Conservation (phyloP, 2,329 filamentous ascomycete genomes). For the Ascochyta pisi region DNA sequence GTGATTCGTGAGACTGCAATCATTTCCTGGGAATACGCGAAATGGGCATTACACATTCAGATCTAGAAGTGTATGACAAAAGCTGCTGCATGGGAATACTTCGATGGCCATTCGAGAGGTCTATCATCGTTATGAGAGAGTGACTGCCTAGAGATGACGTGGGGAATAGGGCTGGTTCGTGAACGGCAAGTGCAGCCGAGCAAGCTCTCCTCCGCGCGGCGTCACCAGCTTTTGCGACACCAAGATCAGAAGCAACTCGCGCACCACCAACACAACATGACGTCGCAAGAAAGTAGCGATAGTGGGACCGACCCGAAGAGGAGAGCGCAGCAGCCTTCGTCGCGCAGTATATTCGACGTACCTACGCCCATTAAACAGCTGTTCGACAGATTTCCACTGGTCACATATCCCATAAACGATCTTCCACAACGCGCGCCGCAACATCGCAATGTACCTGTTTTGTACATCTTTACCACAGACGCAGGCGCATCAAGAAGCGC, state of each 20-base stretch:
- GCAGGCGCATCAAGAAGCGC: slow-evolving; percentile 65
- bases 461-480: slow-evolving; percentile 79
- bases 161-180: background rate
- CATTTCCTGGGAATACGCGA: no score
- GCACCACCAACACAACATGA: slow-evolving; percentile 26
- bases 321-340: slow-evolving; percentile 16
- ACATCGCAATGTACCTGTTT: slow-evolving; percentile 58
- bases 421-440: slow-evolving; percentile 69
- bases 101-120: no score
- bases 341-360: slow-evolving; percentile 56
- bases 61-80: no score
- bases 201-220: slow-evolving; percentile 29
- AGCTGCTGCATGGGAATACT: no score
- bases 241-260: slow-evolving; percentile 5
- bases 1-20: no score
- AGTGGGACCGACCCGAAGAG: slow-evolving; percentile 9
- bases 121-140: no score
- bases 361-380: slow-evolving; percentile 79
- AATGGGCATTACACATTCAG: no score
- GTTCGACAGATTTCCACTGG: slow-evolving; percentile 84
- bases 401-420: slow-evolving; percentile 75
- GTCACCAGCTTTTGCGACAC: slow-evolving; percentile 31
- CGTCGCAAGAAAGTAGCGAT: slow-evolving; percentile 24
- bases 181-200: slow-evolving; percentile 38
- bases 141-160: background rate